phyloP scores from a whole-genome alignment of 2,329 filamentous ascomycete genomes.

The Aspergillus fructus region DNA sequence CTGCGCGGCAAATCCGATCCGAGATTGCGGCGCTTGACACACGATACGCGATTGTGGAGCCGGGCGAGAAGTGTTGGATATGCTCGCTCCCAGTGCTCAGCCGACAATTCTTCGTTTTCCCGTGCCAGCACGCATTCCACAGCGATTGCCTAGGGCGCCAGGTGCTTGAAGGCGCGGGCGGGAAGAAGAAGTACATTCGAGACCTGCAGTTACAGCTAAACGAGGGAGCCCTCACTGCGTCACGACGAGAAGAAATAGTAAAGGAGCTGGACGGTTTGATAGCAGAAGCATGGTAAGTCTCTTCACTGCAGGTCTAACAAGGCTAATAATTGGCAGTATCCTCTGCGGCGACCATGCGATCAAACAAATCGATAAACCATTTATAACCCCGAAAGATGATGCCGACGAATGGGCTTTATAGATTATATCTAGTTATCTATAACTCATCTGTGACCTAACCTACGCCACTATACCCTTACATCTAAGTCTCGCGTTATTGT shows the following conservation, averaged over 20 bases:
- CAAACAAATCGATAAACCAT: conserved; percentile 90
- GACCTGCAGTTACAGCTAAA: conserved; percentile 83
- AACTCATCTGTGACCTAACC: no score
- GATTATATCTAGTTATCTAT: background rate
- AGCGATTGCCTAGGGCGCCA: conserved; percentile 87
- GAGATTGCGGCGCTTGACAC: conserved; percentile 84
- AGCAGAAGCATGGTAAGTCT: conserved; percentile 77
- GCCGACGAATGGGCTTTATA: conserved; percentile 75
- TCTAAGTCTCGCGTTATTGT: no score
- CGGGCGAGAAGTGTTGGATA: conserved; percentile 88
- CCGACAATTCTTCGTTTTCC: conserved; percentile 96
- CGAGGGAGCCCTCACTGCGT: conserved; percentile 68
- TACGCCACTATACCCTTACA: no score
- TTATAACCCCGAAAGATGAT: conserved; percentile 72
- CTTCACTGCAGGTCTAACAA: conserved; percentile 12
- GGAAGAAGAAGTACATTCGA: conserved; percentile 74
- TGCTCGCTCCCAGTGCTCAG: conserved; percentile 84
- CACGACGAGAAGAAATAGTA: conserved; percentile 77
- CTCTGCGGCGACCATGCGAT: conserved; percentile 94
- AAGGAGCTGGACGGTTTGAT: conserved; percentile 89
- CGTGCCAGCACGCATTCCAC: conserved; percentile 97
- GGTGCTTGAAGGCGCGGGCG: conserved; percentile 79
- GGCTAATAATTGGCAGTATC: conserved; percentile 57
- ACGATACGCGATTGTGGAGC: conserved; percentile 93
- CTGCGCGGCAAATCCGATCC: conserved; percentile 83